phyloP scores from a whole-genome alignment of 2,329 filamentous ascomycete genomes.

The Passalora sequoiae region DNA sequence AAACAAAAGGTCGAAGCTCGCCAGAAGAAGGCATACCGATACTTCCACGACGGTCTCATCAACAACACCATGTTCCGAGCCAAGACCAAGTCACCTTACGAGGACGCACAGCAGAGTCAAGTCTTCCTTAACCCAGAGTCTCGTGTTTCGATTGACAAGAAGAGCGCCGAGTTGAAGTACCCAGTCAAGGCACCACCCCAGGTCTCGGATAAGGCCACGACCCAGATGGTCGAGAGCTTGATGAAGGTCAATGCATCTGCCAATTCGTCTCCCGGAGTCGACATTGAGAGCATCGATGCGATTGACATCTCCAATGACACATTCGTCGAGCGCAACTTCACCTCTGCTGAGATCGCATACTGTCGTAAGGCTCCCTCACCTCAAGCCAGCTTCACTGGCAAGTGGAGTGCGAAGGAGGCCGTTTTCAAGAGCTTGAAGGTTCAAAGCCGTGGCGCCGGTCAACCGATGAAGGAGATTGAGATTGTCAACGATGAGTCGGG shows the following conservation, averaged over 20 bases:
- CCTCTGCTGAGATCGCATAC: conserved; percentile 74
- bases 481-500: conserved; percentile 76
- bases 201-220: conserved; percentile 58
- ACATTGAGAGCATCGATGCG: conserved; percentile 81
- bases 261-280: conserved; percentile 79
- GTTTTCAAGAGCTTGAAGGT: conserved; percentile 97
- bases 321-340: conserved; percentile 94
- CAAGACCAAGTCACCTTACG: conserved; percentile 86
- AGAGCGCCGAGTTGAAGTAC: conserved; percentile 72
- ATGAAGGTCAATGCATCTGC: conserved; percentile 56
- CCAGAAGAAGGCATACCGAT: conserved; percentile 98
- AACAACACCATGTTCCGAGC: conserved; percentile 97
- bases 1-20: conserved; percentile 81
- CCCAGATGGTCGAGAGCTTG: conserved; percentile 70
- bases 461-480: conserved; percentile 90
- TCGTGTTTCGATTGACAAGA: conserved; percentile 79
- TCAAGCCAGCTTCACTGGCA: conserved; percentile 85
- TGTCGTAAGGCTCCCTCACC: conserved; percentile 74
- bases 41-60: conserved; percentile 97
- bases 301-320: conserved; percentile 93
- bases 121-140: conserved; percentile 93
- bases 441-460: conserved; percentile 77
- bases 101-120: conserved; percentile 75
- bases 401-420: conserved; percentile 97
- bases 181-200: conserved; percentile 64